These are phyloP conservation scores for Suillus tomentosus DNA, from an alignment of 768 basidiomycete species.

Conservation along the genomic window DNA sequence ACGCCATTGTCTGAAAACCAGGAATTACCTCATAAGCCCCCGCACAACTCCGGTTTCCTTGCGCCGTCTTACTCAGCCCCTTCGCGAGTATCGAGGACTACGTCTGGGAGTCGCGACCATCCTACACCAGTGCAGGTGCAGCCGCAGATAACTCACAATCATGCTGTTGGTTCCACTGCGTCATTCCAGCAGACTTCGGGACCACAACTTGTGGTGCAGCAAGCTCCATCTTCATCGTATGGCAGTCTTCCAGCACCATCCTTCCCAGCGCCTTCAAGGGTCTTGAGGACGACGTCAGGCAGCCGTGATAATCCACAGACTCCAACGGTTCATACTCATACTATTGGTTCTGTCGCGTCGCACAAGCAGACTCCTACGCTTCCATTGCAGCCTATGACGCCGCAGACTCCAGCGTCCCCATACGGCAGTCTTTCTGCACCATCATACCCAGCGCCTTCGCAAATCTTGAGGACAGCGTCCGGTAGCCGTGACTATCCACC, in stretches of 20 bases:
- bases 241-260: slow-evolving; percentile 27
- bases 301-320: slow-evolving; percentile 27
- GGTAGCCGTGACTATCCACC: slow-evolving; percentile 24
- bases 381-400: neutral
- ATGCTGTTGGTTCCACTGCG: slow-evolving; percentile 13
- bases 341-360: slow-evolving; percentile 12
- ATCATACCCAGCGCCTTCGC: slow-evolving; percentile 2
- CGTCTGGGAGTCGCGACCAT: slow-evolving; percentile 26
- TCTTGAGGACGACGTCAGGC: slow-evolving; percentile 24
- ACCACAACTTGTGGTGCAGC: neutral
- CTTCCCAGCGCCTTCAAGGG: slow-evolving; percentile 26
- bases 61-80: slow-evolving; percentile 31
- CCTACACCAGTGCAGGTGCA: slow-evolving; percentile 19
- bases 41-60: slow-evolving; percentile 27
- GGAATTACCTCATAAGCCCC: slow-evolving; percentile 26
- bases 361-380: slow-evolving; percentile 16
- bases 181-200: slow-evolving; percentile 18
- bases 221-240: neutral
- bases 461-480: slow-evolving; percentile 26
- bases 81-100: slow-evolving; percentile 25
- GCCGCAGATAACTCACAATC: neutral
- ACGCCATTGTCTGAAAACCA: slow-evolving; percentile 24
- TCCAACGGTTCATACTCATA: slow-evolving; percentile 4
- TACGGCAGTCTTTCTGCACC: neutral
- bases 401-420: neutral